These are phyloP conservation scores for Lolium perenne DNA, from an alignment of 176 grass and related monocot genomes.

Conservation along the genomic window DNA sequence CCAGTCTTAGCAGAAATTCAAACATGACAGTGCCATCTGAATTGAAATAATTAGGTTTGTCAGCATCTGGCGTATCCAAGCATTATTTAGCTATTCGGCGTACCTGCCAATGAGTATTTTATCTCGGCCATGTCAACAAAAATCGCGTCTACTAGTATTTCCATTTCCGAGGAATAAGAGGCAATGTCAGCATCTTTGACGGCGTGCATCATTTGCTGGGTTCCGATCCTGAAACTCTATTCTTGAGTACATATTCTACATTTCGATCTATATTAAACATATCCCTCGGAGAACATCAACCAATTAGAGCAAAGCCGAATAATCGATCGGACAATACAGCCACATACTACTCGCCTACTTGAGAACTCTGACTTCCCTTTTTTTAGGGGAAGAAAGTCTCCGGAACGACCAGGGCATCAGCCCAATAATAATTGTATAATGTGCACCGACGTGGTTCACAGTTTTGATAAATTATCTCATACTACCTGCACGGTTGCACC, in stretches of 20 bases:
- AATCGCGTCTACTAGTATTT: too few species aligned
- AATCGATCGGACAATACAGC: background rate
- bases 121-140: too few species aligned
- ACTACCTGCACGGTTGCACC: too few species aligned
- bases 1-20: background rate
- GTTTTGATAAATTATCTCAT: background rate
- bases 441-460: background rate
- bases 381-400: background rate
- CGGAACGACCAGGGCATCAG: background rate
- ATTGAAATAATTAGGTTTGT: background rate
- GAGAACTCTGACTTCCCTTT: background rate
- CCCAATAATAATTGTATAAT: background rate
- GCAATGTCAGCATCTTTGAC: constrained; percentile 16
- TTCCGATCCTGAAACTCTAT: background rate
- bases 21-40: background rate
- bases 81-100: background rate
- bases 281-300: background rate
- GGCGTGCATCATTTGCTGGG: background rate
- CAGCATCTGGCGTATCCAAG: background rate
- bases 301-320: background rate
- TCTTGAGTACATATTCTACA: background rate
- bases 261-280: background rate
- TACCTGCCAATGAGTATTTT: background rate
- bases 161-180: too few species aligned
- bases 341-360: background rate